Base-by-base conservation (phyloP, 805 yeast genomes). In the Sugiyamaella marilandica region DNA sequence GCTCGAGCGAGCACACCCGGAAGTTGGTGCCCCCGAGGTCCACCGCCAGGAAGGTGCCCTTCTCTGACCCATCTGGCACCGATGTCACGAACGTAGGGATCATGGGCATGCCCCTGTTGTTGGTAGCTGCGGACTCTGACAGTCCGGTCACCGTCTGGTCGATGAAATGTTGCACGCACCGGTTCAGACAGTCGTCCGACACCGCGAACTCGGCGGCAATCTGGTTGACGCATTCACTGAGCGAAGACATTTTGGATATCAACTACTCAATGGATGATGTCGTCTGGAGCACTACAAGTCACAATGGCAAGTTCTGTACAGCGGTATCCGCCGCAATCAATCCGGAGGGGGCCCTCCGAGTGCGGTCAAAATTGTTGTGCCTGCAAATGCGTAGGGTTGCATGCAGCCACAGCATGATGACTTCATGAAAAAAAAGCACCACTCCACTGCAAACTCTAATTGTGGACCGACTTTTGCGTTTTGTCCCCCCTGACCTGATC, bases 11-110 rank as follows among this genome's bases (percentile, higher is more conserved):
- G 66, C 97, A 90, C 24, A 94, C 96, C 63, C 99, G 78, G 72
- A 92, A 89, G 69, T 94, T 91, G 53, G 98, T 91, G 48, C 98
- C 98, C 57, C 99, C 99, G 50, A 92, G 76, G 66, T 92, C 98
- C 3, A 94, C 96, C 51, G 98, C 98, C 55, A 92, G 73, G 57
- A 78, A 81, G 37, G 87, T 74, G 44, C 98, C 98, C 51, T 74
- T 75, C 67, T 92, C 99, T 46, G 79, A 75, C 43, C 99, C 99
- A 41, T 77, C 79, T 19, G 99, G 99, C 52, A 88, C 78, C 10
- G 79, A 76, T 8, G 96, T 87, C 33, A 92, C 96, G 65, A 70
- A 92, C 1, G 96, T 81, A 35, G 98, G 98, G 62, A 94, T 88
- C 99, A 92, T 94, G 39, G 74, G 67, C 63, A 72, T 55, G 5